Base-by-base conservation (phyloP, 805 yeast genomes). In the Cyberlindnera euphorbiiphila region DNA sequence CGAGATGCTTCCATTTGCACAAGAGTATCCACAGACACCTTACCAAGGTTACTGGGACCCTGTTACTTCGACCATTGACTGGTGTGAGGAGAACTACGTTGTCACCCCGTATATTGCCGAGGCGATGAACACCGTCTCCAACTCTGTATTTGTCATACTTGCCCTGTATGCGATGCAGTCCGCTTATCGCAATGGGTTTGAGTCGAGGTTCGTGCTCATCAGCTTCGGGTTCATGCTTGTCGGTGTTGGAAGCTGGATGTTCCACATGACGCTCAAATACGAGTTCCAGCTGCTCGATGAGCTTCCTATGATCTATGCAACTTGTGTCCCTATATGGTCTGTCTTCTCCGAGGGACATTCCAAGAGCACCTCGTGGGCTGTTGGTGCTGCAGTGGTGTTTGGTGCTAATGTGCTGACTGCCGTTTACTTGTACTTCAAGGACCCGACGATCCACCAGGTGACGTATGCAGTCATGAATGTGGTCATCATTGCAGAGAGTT, bases 21-120 rank as follows among this genome's bases (percentile, higher is more conserved):
- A 54, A 45, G 75, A 78, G 2, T 78, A 78, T 50, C 83, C 85
- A 1, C 68, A 68, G 6, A 74, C 69, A 23, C 74, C 76, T 28
- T 47, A 56, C n/a, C 40, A 60, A 12, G 89, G 88, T 1, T 79
- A 60, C 57, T 86, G 96, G 96, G 93, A 93, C 1, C 64, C 68
- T 5, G 84, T 85, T 3, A 88, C 98, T 0, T 76, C 96, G 25
- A 89, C 98, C n/a, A 93, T 93, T 25, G 98, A 91, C 56, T 91
- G 98, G 98, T 91, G 98, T 63, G 98, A 91, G 56, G 98, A 93
- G 61, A 91, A 91, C 65, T 91, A 91, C 57, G 91, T 88, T 9
- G 85, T 89, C 2, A 74, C 91, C 10, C 74, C 73, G 10, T 93
- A 85, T 54, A 71, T 93, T 36, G 97, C 98, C 4, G 98, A 93